These are phyloP conservation scores for Microcyclosporella mali DNA, from an alignment of 2,329 filamentous ascomycete species.

Conservation along the genomic window DNA sequence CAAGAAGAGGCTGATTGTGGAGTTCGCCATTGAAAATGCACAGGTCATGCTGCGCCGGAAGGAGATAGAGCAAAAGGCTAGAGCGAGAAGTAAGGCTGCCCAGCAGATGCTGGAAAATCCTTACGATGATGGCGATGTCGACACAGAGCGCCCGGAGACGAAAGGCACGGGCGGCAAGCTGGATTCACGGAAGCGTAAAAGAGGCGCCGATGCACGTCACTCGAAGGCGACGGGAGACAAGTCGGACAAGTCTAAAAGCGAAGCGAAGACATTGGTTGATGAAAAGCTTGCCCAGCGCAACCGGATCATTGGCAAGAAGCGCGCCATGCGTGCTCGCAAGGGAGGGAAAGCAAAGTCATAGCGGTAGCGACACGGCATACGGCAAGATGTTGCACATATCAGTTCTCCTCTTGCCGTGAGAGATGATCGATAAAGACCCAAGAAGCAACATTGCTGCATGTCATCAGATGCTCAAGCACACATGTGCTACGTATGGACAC, in stretches of 20 bases:
- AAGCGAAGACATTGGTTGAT: constrained; percentile 36
- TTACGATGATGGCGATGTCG: constrained; percentile 7
- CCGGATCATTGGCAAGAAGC: constrained; percentile 79
- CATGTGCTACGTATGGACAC: not conserved
- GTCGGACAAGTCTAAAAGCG: constrained; percentile 26
- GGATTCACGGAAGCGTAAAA: constrained; percentile 36
- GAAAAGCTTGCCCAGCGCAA: constrained; percentile 57
- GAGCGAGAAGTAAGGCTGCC: constrained; percentile 37
- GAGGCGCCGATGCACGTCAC: constrained; percentile 24
- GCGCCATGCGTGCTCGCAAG: constrained; percentile 55
- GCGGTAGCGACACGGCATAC: constrained; percentile 8
- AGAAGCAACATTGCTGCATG: constrained; percentile 8
- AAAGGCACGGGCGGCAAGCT: constrained; percentile 18
- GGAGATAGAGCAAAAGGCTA: constrained; percentile 54
- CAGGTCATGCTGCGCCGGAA: constrained; percentile 81
- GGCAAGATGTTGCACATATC: constrained; percentile 10
- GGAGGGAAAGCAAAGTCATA: constrained; percentile 21
- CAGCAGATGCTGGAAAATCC: constrained; percentile 14
- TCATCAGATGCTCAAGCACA: constrained; percentile 12
- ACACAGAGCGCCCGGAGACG: constrained; percentile 11
- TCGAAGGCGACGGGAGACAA: constrained; percentile 9
- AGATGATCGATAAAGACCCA: constrained; percentile 7
- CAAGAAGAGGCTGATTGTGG: constrained; percentile 84
- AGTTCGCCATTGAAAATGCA: constrained; percentile 97
- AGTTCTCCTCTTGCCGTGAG: constrained; percentile 6